Base-by-base conservation (phyloP, 305 asterid genomes). In the Fraxinus greggii region DNA sequence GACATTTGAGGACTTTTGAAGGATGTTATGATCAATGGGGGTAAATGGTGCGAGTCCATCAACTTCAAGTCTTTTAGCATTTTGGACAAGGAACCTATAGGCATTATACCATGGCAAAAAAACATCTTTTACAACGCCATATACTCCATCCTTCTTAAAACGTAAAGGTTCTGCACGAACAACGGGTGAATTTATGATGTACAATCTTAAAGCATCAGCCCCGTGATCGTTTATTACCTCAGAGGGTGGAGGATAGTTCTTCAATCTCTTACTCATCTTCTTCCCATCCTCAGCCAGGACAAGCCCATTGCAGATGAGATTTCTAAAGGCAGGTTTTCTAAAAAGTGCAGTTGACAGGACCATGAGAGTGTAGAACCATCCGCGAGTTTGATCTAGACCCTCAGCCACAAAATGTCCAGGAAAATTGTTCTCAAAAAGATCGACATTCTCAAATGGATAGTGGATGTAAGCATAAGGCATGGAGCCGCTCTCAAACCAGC, bases 401-500 rank as follows among this genome's bases (percentile, higher is more conserved):
- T 96, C 98, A 38, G 99, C 99, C 86, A 96, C 99, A 63, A 96
- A 96, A 92, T 96, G 93, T 12, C 99, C 98, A 21, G 98, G 99
- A 81, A 96, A 94, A 83, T 96, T 96, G 78, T 91, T 96, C 85
- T 96, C 96, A 80, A 96, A 96, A 32, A 94, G 93, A 61, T 93
- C 95, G 26, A 84, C 91, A 85, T 96, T 96, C 87, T 96, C 99
- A 84, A 96, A 96, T 17, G 99, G 99, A 84, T 96, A 96, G 81
- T 96, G 99, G 80, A 96, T 93, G 83, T 96, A 94, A 9, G 99
- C 99, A 86, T 94, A 94, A 74, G 99, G 99, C 99, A 96, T 96
- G 72, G 99, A 96, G 51, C 98, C 99, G 86, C 99, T 96, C 91
- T 96, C 99, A 83, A 96, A 96, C 99, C 99, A 96, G 88, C 99